phyloP scores from a whole-genome alignment of 148 eudicot species.

The Drosera capensis region DNA sequence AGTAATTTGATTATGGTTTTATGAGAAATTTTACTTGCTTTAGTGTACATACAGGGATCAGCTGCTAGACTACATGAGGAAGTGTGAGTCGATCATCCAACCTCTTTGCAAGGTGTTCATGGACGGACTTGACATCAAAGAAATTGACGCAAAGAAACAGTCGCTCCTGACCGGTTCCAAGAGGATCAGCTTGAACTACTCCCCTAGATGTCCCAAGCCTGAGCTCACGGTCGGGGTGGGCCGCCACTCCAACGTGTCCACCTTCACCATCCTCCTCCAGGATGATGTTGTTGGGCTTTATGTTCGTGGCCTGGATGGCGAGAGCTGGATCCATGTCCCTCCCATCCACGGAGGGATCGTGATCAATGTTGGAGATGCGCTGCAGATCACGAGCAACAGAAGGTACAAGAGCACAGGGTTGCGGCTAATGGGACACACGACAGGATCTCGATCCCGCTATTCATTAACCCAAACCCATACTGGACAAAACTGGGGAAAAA shows the following conservation, averaged over 20 bases:
- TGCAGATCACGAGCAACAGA: conserved; percentile 50
- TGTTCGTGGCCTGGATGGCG: conserved; percentile 17
- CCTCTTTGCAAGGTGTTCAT: conserved; percentile 16
- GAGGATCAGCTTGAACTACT: conserved; percentile 41
- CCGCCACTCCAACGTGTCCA: conserved; percentile 42
- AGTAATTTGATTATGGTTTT: background rate
- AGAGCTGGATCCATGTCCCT: conserved; percentile 32
- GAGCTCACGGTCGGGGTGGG: conserved; percentile 49
- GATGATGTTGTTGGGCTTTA: conserved; percentile 38
- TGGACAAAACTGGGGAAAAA: conserved; percentile 23
- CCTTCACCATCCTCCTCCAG: conserved; percentile 38
- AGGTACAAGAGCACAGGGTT: conserved; percentile 38
- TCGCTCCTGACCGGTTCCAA: conserved; percentile 23
- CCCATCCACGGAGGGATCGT: conserved; percentile 36
- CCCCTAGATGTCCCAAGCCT: conserved; percentile 35
- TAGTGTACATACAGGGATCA: conserved; percentile 22
- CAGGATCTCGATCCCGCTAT: conserved; percentile 37
- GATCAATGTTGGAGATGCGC: conserved; percentile 44
- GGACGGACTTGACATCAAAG: conserved; percentile 19
- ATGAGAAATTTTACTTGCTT: background rate
- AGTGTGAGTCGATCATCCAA: conserved; percentile 20
- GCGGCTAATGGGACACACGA: conserved; percentile 23
- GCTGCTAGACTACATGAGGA: conserved; percentile 25
- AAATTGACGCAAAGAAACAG: conserved; percentile 14
- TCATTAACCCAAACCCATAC: conserved; percentile 32